Evolutionary conservation across 2,329 filamentous ascomycete species (phyloP).

Genomic region (Talaromyces sp.): DNA sequence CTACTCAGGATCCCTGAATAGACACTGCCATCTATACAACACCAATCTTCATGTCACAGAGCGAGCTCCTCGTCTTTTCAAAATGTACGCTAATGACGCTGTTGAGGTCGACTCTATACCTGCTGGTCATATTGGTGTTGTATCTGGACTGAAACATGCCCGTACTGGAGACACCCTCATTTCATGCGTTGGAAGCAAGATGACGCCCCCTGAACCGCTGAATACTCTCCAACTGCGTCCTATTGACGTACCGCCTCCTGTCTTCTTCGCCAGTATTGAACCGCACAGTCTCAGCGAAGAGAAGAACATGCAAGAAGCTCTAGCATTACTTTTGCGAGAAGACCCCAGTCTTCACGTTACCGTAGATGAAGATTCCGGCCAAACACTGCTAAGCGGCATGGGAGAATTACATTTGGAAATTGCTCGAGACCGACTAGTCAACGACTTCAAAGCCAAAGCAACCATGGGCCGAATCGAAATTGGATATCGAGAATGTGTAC

Average conservation of each 20-base stretch:
- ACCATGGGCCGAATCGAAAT: conserved; percentile 89
- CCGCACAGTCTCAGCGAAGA: conserved; percentile 73
- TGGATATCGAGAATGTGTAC: conserved; percentile 83
- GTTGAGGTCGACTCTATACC: conserved; percentile 77
- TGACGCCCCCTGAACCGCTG: conserved; percentile 64
- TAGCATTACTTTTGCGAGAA: conserved; percentile 78
- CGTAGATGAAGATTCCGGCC: conserved; percentile 83
- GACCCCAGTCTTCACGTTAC: conserved; percentile 87
- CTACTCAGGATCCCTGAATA: conserved; percentile 76
- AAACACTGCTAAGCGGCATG: conserved; percentile 93
- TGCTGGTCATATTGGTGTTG: conserved; percentile 89
- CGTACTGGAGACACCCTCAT: conserved; percentile 91
- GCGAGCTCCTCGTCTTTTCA: conserved; percentile 73
- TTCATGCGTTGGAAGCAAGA: conserved; percentile 63
- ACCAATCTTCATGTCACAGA: conserved; percentile 78
- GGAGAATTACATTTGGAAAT: conserved; percentile 94
- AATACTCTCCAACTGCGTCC: conserved; percentile 78
- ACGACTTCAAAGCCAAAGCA: conserved; percentile 82
- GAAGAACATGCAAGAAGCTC: conserved; percentile 70
- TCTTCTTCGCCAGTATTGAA: conserved; percentile 95
- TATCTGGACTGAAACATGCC: conserved; percentile 85
- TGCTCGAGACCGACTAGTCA: conserved; percentile 78
- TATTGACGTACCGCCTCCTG: conserved; percentile 84
- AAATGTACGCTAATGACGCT: conserved; percentile 85
- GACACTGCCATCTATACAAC: conserved; percentile 77